phyloP scores from a whole-genome alignment of 129 eudicot genomes.

The Helianthus tuberosus region DNA sequence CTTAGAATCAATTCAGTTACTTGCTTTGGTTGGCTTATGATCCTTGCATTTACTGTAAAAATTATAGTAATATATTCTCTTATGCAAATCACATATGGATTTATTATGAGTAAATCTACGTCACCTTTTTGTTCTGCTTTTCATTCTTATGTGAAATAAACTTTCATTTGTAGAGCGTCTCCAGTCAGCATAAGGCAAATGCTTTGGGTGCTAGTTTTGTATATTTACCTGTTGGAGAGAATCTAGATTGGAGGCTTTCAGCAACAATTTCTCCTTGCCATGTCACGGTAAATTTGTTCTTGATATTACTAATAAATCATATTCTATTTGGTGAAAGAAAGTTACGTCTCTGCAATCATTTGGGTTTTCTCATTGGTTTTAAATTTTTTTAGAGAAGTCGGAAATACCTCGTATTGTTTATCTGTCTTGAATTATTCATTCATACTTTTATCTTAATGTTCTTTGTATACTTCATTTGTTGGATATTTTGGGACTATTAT shows the following conservation, averaged over 20 bases:
- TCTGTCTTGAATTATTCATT: not conserved
- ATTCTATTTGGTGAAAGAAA: not conserved
- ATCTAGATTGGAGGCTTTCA: slow-evolving; percentile 91
- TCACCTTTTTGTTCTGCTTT: slow-evolving; percentile 22
- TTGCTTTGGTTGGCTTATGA: slow-evolving; percentile 6
- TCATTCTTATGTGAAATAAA: slow-evolving; percentile 17
- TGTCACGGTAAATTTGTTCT: slow-evolving; percentile 70
- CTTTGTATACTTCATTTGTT: not conserved
- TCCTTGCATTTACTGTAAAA: slow-evolving; percentile 17
- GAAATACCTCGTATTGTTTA: not conserved
- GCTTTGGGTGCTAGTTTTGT: slow-evolving; percentile 92
- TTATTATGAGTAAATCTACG: slow-evolving; percentile 4
- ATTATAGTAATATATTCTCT: not conserved
- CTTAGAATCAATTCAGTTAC: slow-evolving; percentile 3
- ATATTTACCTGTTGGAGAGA: slow-evolving; percentile 77
- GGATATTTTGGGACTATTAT: not conserved
- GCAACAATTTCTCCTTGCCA: slow-evolving; percentile 98
- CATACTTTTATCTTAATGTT: not conserved
- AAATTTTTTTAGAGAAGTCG: not conserved
- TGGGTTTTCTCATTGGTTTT: not conserved
- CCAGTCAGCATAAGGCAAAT: slow-evolving; percentile 76
- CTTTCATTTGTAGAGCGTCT: slow-evolving; percentile 69
- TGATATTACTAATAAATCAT: slow-evolving; percentile 7
- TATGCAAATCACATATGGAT: slow-evolving; percentile 1
- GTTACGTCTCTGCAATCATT: not conserved